Evolutionary conservation across 345 rosid genomes (phyloP), one percentile per base, ranked within the genome.

Genomic region (Lagerstroemia speciosa): DNA sequence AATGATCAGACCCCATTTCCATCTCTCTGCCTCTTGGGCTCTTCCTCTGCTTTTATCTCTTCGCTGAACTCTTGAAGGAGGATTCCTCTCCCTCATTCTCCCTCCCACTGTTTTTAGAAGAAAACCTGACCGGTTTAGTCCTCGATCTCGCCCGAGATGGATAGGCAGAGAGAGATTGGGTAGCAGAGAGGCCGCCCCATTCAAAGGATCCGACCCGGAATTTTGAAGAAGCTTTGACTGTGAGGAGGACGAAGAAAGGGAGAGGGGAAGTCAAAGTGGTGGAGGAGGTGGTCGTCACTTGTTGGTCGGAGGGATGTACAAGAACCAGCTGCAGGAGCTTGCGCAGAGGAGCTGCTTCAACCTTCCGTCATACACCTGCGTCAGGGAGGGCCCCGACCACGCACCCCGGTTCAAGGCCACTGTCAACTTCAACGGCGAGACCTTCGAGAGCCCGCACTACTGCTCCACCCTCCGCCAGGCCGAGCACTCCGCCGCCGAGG

Each of bases 311-410:
- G 60, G 60, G 79, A 94, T 94, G 99, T 94, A 94, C 78, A 94
- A 94, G 93, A 94, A 94, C 83, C 99, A 94, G 96, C 86, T 94
- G n/a, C 99, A 94, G 72, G 99, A 94, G 97, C 90, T 94, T 81
- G 99, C 99, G 71, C 99, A 93, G 85, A 83, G 99, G 83, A 93
- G 97, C 97, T 94, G 99, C 87, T 94, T 94, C 78, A 81, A 75
- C 79, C 91, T 94, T 2, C 99, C 99, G 5, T 88, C 95, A 12
- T 94, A 94, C 72, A 85, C 91, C 10, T 91, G 95, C 83, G 78
- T 94, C 53, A 78, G 99, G 77, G 97, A 94, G 82, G 99, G 99
- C 65, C 97, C 99, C 3, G 99, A 94, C 89, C 99, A 94, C 89
- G 97, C 99, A 73, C 99, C 99, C 12, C 75, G 99, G 57, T 94